Evolutionary conservation across 2,329 filamentous ascomycete species (phyloP), one percentile per base, ranked within the genome.

Genomic region (Aspergillus latus): DNA sequence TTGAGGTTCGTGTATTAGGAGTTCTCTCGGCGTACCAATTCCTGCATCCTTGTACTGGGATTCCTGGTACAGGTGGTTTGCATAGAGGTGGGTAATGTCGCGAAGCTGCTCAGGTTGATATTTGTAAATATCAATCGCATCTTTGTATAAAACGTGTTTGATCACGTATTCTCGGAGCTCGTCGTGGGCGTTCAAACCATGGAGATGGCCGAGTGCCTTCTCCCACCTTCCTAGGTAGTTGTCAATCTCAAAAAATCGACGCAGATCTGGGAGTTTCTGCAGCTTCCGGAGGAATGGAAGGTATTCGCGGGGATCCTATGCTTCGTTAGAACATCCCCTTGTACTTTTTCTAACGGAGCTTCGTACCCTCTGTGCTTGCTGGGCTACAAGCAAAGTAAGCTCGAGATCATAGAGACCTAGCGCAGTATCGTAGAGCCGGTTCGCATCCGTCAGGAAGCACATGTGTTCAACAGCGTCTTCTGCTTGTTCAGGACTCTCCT

Each of bases 401-500:
- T 96, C 91, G 2, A 99, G 83, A 67, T 97, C 87, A 70, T 99
- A 99, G 2, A 97, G 80, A 1, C 92, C 92, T 1, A 99, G 80
- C 0, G 94, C 90, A 58, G 92, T 87, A 59, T 97, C 90, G 67
- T 96, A 99, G 0, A 99, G 83, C 39, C 87, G 86, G 71, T 97
- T 95, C 45, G 95, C 88, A 72, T 99, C 94, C 0, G 92, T 90
- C 42, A 99, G 82, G 80, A 99, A 99, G 79, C 92, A 97, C 58
- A 99, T 97, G 68, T 99, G 94, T 70, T 97, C 92, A 21, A 97
- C 88, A 0, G 93, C 93, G 71, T 88, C 88, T 64, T 97, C 93
- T 0, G 91, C 90, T 62, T 92, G 81, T 51, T 86, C 82, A 42
- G 85, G 79, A 49, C 88, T 84, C 62, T 88, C 82, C 54, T 83